These are phyloP conservation scores for Saccharomycopsis sp. DNA, from an alignment of 805 yeast species.

Conservation along the genomic window DNA sequence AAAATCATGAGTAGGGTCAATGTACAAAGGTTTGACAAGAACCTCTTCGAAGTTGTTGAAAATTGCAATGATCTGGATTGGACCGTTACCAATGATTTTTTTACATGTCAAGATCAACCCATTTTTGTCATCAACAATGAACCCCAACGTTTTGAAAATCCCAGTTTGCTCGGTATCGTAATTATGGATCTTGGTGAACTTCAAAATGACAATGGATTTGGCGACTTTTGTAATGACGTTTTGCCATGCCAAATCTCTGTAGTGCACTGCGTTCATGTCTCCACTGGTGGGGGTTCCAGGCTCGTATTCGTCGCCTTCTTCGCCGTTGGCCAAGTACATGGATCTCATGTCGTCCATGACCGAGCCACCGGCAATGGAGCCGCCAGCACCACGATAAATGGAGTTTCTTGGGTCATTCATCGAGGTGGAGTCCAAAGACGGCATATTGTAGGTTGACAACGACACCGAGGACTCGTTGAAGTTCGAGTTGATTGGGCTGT, in stretches of 20 bases:
- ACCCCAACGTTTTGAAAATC: slow-evolving; percentile 21
- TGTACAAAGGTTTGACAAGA: slow-evolving; percentile 20
- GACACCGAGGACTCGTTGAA: slow-evolving; percentile 21
- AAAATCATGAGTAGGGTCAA: slow-evolving; percentile 21
- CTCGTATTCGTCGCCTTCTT: slow-evolving; percentile 20
- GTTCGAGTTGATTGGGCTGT: slow-evolving; percentile 20
- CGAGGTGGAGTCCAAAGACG: slow-evolving; percentile 20
- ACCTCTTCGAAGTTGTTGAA: slow-evolving; percentile 22
- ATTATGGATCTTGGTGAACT: slow-evolving; percentile 20
- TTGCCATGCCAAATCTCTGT: slow-evolving; percentile 21
- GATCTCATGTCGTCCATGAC: slow-evolving; percentile 21
- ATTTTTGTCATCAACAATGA: slow-evolving; percentile 20
- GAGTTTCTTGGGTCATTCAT: slow-evolving; percentile 19
- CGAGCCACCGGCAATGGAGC: slow-evolving; percentile 19
- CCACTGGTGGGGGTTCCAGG: slow-evolving; percentile 21
- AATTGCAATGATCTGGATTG: slow-evolving; percentile 21
- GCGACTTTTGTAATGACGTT: slow-evolving; percentile 21
- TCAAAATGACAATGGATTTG: slow-evolving; percentile 21
- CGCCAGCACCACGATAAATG: slow-evolving; percentile 20
- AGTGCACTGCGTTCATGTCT: slow-evolving; percentile 21
- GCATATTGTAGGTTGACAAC: slow-evolving; percentile 20
- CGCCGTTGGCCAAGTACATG: slow-evolving; percentile 18
- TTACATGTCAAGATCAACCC: slow-evolving; percentile 21
- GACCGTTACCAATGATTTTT: slow-evolving; percentile 21
- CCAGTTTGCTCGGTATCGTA: slow-evolving; percentile 22